phyloP scores from a whole-genome alignment of 2,329 filamentous ascomycete species.

The Penicillium frequentans region DNA sequence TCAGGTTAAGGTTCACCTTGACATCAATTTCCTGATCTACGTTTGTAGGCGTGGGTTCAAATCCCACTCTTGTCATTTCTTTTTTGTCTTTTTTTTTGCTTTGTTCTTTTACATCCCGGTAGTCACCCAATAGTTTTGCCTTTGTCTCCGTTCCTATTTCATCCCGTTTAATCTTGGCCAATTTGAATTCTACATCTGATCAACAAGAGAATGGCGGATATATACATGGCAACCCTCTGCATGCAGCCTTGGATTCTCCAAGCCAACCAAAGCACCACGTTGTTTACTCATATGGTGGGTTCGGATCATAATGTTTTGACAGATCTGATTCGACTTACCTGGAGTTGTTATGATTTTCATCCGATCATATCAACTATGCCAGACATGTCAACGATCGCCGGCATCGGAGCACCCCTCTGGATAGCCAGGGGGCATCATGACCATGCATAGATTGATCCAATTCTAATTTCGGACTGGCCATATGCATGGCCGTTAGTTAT shows the following conservation, averaged over 20 bases:
- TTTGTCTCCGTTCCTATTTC: neutral
- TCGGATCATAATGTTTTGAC: neutral
- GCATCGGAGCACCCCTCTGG: neutral
- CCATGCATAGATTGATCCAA: neutral
- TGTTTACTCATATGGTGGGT: neutral
- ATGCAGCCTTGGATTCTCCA: neutral
- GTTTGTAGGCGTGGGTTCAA: constrained; percentile 22
- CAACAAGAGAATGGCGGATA: neutral
- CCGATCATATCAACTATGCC: neutral
- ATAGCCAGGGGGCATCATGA: neutral
- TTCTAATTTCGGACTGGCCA: neutral
- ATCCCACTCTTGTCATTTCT: constrained; percentile 23
- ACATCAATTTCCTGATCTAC: constrained; percentile 22
- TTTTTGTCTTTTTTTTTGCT: constrained; percentile 6
- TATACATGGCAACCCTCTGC: neutral
- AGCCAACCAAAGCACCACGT: neutral
- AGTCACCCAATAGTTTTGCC: neutral
- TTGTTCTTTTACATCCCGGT: neutral
- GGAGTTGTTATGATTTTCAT: neutral
- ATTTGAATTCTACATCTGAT: neutral
- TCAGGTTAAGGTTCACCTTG: constrained; percentile 34
- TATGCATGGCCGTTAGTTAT: neutral
- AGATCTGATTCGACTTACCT: neutral
- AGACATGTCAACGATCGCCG: neutral
- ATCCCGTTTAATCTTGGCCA: neutral